Evolutionary conservation across 2,329 filamentous ascomycete species (phyloP).

Genomic region (Gnomoniopsis smithogilvyi): DNA sequence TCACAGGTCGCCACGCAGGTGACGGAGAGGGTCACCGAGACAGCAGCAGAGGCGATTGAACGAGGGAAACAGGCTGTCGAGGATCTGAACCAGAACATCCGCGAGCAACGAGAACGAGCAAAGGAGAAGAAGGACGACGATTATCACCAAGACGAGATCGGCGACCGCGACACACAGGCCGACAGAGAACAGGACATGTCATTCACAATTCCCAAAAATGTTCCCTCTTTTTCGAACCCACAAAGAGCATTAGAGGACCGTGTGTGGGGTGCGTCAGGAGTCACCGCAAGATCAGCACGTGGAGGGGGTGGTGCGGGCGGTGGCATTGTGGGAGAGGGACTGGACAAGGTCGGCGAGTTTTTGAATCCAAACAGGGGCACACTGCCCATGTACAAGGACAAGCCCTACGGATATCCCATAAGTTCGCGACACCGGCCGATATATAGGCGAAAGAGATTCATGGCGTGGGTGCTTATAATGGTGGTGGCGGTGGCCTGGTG

Average conservation of each 20-base stretch:
- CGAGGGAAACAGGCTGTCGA: slow-evolving; percentile 46
- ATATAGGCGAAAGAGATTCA: slow-evolving; percentile 62
- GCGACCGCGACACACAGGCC: slow-evolving; percentile 5
- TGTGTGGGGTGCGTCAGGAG: slow-evolving; percentile 57
- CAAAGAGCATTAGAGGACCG: slow-evolving; percentile 64
- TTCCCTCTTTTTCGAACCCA: slow-evolving; percentile 65
- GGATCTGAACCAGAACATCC: slow-evolving; percentile 22
- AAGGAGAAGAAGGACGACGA: slow-evolving; percentile 21
- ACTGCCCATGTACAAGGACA: slow-evolving; percentile 98
- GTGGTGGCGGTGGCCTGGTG: slow-evolving; percentile 66
- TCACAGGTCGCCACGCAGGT: slow-evolving; percentile 37
- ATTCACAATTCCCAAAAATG: slow-evolving; percentile 66
- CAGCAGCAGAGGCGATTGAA: slow-evolving; percentile 47
- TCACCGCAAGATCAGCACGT: slow-evolving; percentile 36
- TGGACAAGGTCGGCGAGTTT: slow-evolving; percentile 61
- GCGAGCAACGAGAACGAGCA: slow-evolving; percentile 16
- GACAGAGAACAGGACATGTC: slow-evolving; percentile 46
- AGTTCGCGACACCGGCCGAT: slow-evolving; percentile 56
- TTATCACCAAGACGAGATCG: slow-evolving; percentile 6
- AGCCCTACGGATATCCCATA: slow-evolving; percentile 73
- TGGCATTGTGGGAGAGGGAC: slow-evolving; percentile 48
- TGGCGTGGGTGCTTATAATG: slow-evolving; percentile 41
- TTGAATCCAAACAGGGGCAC: slow-evolving; percentile 54
- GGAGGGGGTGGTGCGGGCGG: slow-evolving; percentile 22
- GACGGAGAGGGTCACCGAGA: slow-evolving; percentile 30